Conservation (phyloP, 495 filamentous ascomycete genomes). For the Talaromyces wortmannii region DNA sequence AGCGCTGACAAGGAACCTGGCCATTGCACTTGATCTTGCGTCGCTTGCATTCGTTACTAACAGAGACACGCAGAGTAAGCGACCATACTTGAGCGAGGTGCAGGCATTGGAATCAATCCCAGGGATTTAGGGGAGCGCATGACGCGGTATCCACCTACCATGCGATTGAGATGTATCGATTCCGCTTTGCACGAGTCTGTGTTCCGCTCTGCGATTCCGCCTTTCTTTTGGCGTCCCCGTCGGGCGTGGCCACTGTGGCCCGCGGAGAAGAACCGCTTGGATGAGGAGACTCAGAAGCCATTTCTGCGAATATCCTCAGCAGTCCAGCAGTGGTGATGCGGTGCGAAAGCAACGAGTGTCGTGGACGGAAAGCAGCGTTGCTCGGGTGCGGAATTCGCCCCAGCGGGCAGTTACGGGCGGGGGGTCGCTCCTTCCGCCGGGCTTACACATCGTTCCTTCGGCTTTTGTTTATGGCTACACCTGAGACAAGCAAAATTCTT, state of each 20-base stretch:
- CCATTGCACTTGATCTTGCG: constrained; percentile 96
- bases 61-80: neutral
- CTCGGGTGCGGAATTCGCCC: neutral
- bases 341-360: neutral
- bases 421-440: neutral
- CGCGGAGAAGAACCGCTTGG: constrained; percentile 13
- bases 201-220: constrained; percentile 41
- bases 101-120: neutral
- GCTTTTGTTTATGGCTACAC: too few species aligned
- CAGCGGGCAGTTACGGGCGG: neutral
- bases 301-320: constrained; percentile 7
- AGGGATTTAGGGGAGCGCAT: neutral
- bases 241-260: constrained; percentile 9
- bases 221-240: constrained; percentile 39
- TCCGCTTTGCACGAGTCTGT: constrained; percentile 46
- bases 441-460: too few species aligned
- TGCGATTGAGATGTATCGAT: constrained; percentile 85
- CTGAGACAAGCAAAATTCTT: too few species aligned
- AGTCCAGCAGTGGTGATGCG: constrained; percentile 6
- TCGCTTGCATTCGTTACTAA: constrained; percentile 81
- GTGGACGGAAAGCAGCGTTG: neutral
- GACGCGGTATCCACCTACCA: constrained; percentile 46
- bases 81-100: neutral
- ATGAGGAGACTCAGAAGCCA: constrained; percentile 34
- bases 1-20: constrained; percentile 79